A percentile compares a stretch with the other conserved stretches of the same genome.
Evolutionary conservation across 176 grass and related monocot genomes (phyloP).

Genomic region (Carex kokanica): DNA sequence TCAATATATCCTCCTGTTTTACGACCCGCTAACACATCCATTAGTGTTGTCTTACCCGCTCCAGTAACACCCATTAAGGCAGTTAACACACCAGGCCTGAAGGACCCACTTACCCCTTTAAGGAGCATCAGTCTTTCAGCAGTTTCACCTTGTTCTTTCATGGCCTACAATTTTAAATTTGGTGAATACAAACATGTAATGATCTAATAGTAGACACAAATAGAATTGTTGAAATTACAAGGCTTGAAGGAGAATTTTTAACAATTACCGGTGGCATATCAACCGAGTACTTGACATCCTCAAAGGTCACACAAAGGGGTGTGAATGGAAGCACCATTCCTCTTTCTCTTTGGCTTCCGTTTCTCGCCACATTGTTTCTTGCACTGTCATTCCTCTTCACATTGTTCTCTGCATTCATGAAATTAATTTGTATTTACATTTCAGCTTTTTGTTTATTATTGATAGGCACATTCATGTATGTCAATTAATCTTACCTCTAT

Average conservation of each 20-base stretch:
- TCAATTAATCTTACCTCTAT: conserved; percentile 25
- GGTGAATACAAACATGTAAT: background rate
- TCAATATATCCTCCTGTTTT: conserved; percentile 79
- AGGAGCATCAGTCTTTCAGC: conserved; percentile 48
- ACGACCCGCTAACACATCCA: conserved; percentile 70
- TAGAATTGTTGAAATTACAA: background rate
- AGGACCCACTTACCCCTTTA: conserved; percentile 66
- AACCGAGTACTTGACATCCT: conserved; percentile 68
- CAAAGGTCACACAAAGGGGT: conserved; percentile 57
- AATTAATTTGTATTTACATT: background rate
- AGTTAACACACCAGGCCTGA: conserved; percentile 77
- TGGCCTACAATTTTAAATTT: conserved; percentile 48
- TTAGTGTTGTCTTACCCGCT: conserved; percentile 80
- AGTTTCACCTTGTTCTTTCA: conserved; percentile 68
- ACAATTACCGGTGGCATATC: conserved; percentile 69
- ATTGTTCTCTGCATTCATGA: conserved; percentile 24
- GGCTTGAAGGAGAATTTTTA: conserved; percentile 17
- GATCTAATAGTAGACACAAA: background rate
- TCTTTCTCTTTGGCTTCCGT: conserved; percentile 42
- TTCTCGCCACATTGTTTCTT: conserved; percentile 26
- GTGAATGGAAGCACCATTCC: conserved; percentile 90
- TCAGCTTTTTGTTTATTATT: background rate
- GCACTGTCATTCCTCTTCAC: conserved; percentile 26
- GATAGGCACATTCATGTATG: background rate
- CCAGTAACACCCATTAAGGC: conserved; percentile 86